A percentile compares a stretch with the other conserved stretches of the same genome.
Evolutionary conservation across 225 moss, liverwort and hornwort species (phyloP).

Genomic region (Anthoceros angustus): DNA sequence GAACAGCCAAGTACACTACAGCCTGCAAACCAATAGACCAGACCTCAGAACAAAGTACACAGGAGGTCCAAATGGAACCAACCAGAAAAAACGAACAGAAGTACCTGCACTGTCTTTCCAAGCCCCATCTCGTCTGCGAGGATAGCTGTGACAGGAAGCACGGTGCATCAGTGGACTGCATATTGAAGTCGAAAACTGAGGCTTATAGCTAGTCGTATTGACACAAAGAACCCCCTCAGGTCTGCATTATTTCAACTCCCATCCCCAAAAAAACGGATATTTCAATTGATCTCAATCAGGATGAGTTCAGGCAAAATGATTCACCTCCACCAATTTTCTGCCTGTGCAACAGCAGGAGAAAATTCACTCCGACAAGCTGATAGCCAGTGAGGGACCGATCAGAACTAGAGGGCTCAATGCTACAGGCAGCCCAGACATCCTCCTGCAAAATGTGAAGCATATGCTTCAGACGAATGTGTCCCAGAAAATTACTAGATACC

Average conservation of each 20-base stretch:
- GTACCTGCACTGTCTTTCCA: constrained; percentile 71
- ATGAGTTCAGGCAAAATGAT: constrained; percentile 3
- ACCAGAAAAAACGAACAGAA: background rate
- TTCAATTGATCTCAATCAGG: constrained; percentile 5
- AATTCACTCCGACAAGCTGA: constrained; percentile 96
- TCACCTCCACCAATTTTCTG: constrained; percentile 66
- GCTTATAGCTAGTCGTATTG: constrained; percentile 11
- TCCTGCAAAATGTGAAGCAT: constrained; percentile 22
- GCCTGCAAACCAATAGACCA: constrained; percentile 27
- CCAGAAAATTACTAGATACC: too few species aligned
- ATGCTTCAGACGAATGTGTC: too few species aligned
- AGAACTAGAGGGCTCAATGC: constrained; percentile 36
- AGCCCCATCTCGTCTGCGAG: constrained; percentile 98
- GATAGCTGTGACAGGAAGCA: constrained; percentile 70
- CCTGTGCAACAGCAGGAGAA: constrained; percentile 71
- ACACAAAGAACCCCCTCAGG: background rate
- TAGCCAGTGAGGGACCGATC: constrained; percentile 67
- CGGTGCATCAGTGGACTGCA: constrained; percentile 53
- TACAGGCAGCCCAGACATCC: constrained; percentile 92
- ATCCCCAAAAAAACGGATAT: background rate
- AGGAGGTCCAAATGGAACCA: background rate
- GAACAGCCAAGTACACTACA: constrained; percentile 71
- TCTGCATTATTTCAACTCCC: background rate
- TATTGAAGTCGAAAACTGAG: constrained; percentile 12
- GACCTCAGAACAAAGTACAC: background rate